Conservation (phyloP, 164 flowering plant genomes). For the Vitis labrusca region DNA sequence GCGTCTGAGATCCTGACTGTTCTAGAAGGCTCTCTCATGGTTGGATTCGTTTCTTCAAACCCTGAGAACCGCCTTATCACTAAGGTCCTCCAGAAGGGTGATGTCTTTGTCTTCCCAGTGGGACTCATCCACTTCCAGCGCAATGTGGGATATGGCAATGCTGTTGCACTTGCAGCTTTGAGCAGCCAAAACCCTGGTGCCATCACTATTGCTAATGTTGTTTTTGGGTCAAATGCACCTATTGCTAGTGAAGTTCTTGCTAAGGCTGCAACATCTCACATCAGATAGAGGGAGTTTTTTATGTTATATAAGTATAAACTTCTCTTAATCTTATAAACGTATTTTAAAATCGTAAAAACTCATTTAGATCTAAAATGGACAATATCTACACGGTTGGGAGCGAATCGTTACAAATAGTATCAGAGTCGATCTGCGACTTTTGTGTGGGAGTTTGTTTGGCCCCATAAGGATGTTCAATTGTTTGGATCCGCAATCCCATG, state of each 20-base stretch:
- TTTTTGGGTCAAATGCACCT: constrained; percentile 8
- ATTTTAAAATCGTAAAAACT: no score
- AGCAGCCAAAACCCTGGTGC: constrained; percentile 12
- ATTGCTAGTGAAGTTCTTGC: constrained; percentile 9
- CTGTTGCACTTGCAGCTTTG: constrained; percentile 8
- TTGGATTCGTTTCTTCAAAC: constrained; percentile 11
- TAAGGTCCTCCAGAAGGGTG: constrained; percentile 11
- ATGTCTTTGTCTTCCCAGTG: constrained; percentile 19
- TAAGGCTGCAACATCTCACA: no score
- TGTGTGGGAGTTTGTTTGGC: no score
- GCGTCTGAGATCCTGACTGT: constrained; percentile 16
- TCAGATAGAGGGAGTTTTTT: no score
- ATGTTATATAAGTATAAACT: no score
- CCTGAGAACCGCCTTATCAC: constrained; percentile 14
- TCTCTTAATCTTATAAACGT: no score
- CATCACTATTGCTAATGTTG: constrained; percentile 6
- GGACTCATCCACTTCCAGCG: constrained; percentile 11
- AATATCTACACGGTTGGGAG: no score
- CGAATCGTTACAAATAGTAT: no score
- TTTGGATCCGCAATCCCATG: accelerated
- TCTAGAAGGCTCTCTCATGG: not conserved
- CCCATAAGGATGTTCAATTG: no score
- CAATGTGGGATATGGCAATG: constrained; percentile 5
- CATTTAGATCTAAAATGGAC: no score
- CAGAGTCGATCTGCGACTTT: no score